Evolutionary conservation across 2,329 filamentous ascomycete species (phyloP), one percentile per base, ranked within the genome.

Genomic region (Stemphylium lycopersici): DNA sequence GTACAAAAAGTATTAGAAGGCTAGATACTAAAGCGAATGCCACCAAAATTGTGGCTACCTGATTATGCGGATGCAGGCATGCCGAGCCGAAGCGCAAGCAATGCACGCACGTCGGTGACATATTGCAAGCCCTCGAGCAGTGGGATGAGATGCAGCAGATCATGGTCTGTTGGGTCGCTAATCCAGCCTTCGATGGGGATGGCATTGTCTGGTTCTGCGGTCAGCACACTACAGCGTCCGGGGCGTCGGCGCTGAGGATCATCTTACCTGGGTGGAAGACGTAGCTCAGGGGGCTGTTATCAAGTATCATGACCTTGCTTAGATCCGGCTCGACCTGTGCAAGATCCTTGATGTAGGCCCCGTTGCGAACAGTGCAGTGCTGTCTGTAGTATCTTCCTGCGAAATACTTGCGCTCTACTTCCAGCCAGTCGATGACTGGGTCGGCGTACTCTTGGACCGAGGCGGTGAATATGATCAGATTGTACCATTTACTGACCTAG

Each of bases 121-220:
- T 98, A 96, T 79, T 98, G 95, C 70, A 99, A 79, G 15, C 91
- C 95, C 78, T 99, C 95, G 39, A 99, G 82, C 68, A 98, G 81
- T 29, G 95, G 95, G 54, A 99, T 87, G 56, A 99, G 83, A 76
- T 98, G 91, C 76, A 98, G 83, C 62, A 99, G 82, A 72, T 97
- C 93, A 73, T 93, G 95, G 78, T 99, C 95, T 22, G 95, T 98
- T 18, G 95, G 95, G 78, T 99, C 95, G 76, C 89, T 96, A 78
- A 99, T 98, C 95, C 95, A 99, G 71, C 95, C 95, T 80, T 98
- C 93, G 72, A 99, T 98, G 3, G 95, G 95, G 69, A 99, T 97
- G 45, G 95, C 95, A 79, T 99, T 99, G 76, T 99, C 95, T 99
- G 70, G 55, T 43, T 29, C 10, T 15, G 40, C 40, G 33, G 36